phyloP scores from a whole-genome alignment of 352 stramenopile genomes.

The Phytophthora fragariaefolia region DNA sequence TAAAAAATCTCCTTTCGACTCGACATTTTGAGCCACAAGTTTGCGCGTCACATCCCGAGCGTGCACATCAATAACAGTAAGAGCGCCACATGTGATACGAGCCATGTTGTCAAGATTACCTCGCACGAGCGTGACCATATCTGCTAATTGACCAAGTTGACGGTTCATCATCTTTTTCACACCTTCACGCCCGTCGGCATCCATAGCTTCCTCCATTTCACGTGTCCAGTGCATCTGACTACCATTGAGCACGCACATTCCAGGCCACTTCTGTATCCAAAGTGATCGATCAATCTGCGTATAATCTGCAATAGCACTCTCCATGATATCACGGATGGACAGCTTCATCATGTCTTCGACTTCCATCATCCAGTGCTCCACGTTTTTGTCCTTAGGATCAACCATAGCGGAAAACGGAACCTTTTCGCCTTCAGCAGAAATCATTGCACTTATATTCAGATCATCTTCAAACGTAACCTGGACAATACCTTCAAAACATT shows the following conservation, averaged over 20 bases:
- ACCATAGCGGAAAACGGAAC: constrained; percentile 84
- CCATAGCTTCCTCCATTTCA: constrained; percentile 90
- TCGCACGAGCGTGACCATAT: constrained; percentile 94
- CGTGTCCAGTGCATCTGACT: constrained; percentile 95
- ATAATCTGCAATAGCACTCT: constrained; percentile 90
- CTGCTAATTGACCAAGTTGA: constrained; percentile 90
- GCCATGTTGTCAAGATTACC: constrained; percentile 89
- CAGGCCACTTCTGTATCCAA: constrained; percentile 95
- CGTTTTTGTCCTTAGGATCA: constrained; percentile 92
- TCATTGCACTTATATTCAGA: constrained; percentile 92
- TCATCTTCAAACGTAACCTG: constrained; percentile 90
- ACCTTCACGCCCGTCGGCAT: constrained; percentile 73
- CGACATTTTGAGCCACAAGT: constrained; percentile 89
- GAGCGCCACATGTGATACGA: constrained; percentile 88
- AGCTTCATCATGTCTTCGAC: constrained; percentile 95
- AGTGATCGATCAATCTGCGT: constrained; percentile 77
- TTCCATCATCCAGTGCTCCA: constrained; percentile 95
- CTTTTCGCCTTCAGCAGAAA: constrained; percentile 92
- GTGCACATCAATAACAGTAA: constrained; percentile 97
- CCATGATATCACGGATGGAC: constrained; percentile 90
- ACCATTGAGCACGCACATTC: constrained; percentile 92
- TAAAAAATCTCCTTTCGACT: constrained; percentile 88
- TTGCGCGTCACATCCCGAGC: constrained; percentile 95
- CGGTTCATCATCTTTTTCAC: constrained; percentile 82
- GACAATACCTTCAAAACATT: constrained; percentile 95